These are phyloP conservation scores for Colletotrichum horii DNA, from an alignment of 2,329 filamentous ascomycete species.

Conservation along the genomic window DNA sequence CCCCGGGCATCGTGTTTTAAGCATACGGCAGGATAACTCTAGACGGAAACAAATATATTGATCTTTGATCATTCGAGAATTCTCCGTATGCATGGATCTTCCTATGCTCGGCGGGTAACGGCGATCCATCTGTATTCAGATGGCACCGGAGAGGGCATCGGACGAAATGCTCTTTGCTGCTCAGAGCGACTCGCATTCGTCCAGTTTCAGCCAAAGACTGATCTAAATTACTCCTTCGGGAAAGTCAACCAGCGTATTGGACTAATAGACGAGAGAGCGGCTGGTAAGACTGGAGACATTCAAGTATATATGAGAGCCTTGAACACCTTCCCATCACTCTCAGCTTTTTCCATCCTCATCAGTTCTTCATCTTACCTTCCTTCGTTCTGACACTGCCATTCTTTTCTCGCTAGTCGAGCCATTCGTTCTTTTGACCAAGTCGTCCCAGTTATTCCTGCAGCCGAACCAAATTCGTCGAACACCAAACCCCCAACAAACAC, in stretches of 20 bases:
- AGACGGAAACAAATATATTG: not conserved
- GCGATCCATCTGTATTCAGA: not conserved
- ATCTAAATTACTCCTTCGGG: not conserved
- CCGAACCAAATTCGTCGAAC: not conserved
- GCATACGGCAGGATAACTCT: not conserved
- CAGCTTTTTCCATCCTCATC: not conserved
- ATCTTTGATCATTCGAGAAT: not conserved
- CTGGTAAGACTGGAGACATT: not conserved
- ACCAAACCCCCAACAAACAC: not conserved
- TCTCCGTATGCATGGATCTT: not conserved
- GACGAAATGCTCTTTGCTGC: not conserved
- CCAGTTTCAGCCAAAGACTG: not conserved
- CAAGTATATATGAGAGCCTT: not conserved
- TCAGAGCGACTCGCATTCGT: not conserved
- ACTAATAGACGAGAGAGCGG: too few species aligned
- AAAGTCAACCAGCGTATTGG: not conserved
- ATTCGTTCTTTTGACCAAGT: not conserved
- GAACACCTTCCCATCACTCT: not conserved
- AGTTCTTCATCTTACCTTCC: not conserved
- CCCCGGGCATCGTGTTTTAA: not conserved
- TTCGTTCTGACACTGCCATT: not conserved
- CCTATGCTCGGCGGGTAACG: not conserved
- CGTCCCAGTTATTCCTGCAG: not conserved
- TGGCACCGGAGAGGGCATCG: accelerated
- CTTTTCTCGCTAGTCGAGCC: not conserved